Conservation (phyloP, 805 yeast genomes). For the Saccharomycopsis synnaedendra region DNA sequence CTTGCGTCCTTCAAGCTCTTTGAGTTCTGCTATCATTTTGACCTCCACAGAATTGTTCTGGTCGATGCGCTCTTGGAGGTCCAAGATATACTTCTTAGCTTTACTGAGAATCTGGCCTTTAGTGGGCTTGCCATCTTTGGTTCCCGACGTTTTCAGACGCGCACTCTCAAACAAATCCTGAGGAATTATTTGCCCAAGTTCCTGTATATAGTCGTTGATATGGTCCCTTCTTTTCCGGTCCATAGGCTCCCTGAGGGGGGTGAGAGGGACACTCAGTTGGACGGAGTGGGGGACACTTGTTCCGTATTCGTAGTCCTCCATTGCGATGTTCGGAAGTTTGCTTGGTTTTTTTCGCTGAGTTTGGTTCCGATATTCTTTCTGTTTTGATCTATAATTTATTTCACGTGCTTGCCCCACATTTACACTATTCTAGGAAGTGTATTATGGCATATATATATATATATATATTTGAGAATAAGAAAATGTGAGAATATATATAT, state of each 20-base stretch:
- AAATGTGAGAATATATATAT: too few species aligned
- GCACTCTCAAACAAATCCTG: slow-evolving; percentile 32
- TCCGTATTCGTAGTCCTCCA: too few species aligned
- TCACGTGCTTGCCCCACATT: too few species aligned
- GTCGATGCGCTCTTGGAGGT: slow-evolving; percentile 63
- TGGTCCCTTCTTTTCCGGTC: slow-evolving; percentile 43
- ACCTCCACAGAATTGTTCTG: slow-evolving; percentile 70
- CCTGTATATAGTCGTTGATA: slow-evolving; percentile 47
- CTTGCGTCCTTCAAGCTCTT: slow-evolving; percentile 36
- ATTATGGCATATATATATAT: too few species aligned
- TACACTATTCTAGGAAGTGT: too few species aligned
- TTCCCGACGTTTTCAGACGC: slow-evolving; percentile 30
- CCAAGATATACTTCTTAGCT: slow-evolving; percentile 61
- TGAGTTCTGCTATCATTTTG: slow-evolving; percentile 51
- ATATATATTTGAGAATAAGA: too few species aligned
- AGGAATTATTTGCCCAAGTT: slow-evolving; percentile 34
- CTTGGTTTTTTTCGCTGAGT: too few species aligned
- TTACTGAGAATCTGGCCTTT: slow-evolving; percentile 73
- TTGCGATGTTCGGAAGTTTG: too few species aligned
- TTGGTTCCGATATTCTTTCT: too few species aligned
- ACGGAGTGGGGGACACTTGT: too few species aligned
- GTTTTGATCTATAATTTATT: too few species aligned
- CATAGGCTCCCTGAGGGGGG: slow-evolving; percentile 18
- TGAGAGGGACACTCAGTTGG: too few species aligned
- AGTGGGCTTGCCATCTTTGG: slow-evolving; percentile 76